Conservation (phyloP, 805 yeast species). For the Jamesozyma jinghongensis region DNA sequence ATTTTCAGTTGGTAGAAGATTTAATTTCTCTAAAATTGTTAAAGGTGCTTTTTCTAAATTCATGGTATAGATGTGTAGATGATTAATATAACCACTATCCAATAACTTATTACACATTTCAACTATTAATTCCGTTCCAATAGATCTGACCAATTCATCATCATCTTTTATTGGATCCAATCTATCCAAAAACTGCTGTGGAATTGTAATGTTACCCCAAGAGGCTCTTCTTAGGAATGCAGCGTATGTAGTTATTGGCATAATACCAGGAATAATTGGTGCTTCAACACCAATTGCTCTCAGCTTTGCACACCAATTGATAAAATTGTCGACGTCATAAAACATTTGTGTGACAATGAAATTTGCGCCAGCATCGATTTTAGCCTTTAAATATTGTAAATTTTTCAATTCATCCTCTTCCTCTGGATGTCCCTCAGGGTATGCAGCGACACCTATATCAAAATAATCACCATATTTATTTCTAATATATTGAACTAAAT, state of each 20-base stretch:
- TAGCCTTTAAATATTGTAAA: conserved; percentile 63
- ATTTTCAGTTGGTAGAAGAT: conserved; percentile 36
- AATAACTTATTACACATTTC: conserved; percentile 72
- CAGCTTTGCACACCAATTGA: conserved; percentile 68
- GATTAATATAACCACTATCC: conserved; percentile 65
- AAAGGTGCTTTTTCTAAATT: conserved; percentile 85
- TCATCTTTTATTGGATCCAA: conserved; percentile 83
- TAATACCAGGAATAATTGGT: conserved; percentile 94
- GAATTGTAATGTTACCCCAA: conserved; percentile 85
- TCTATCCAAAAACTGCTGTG: conserved; percentile 56
- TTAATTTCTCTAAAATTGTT: conserved; percentile 73
- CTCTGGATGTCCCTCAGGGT: conserved; percentile 97
- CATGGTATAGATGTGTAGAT: conserved; percentile 95
- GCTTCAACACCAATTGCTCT: conserved; percentile 64
- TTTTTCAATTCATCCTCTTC: conserved; percentile 44
- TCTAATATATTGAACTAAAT: conserved; percentile 70
- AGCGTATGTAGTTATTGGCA: conserved; percentile 96
- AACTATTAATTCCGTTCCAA: conserved; percentile 73
- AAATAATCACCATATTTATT: conserved; percentile 76
- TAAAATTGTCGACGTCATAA: conserved; percentile 81
- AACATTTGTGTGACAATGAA: conserved; percentile 96
- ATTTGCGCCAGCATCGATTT: conserved; percentile 89
- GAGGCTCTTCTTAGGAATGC: conserved; percentile 87
- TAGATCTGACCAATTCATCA: conserved; percentile 76
- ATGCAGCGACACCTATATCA: conserved; percentile 93